Evolutionary conservation across 225 moss, liverwort and hornwort genomes (phyloP).

Genomic region (Takakia lepidozioides): DNA sequence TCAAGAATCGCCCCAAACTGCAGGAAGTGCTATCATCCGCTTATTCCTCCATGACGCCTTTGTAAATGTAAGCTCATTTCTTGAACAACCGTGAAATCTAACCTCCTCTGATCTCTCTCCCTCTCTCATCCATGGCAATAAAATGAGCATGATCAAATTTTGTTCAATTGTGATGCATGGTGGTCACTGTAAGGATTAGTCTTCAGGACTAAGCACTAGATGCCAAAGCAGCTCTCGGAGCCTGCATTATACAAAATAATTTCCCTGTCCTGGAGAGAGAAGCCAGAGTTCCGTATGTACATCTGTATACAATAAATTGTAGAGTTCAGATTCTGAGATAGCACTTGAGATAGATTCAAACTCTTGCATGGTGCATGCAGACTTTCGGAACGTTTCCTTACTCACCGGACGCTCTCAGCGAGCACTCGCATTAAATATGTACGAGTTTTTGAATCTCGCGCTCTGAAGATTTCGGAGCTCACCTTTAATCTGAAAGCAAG

Average conservation of each 20-base stretch:
- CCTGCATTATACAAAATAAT: no score
- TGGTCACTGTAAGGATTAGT: neutral
- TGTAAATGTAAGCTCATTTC: conserved; percentile 28
- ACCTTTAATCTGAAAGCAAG: no score
- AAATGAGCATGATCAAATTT: no score
- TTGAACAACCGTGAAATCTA: no score
- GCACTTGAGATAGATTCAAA: neutral
- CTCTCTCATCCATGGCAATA: neutral
- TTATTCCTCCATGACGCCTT: conserved; percentile 49
- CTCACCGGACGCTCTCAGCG: neutral
- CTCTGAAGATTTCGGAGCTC: no score
- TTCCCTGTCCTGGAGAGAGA: no score
- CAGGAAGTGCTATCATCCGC: conserved; percentile 36
- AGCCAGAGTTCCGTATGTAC: no score
- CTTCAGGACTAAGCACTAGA: no score
- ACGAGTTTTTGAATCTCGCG: no score
- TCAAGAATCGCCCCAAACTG: conserved; percentile 9
- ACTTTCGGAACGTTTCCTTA: neutral
- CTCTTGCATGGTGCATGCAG: neutral
- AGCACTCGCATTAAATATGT: neutral
- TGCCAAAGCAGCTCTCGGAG: no score
- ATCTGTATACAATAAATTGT: no score
- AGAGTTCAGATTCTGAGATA: no score
- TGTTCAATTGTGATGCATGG: neutral
- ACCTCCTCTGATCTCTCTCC: neutral